phyloP scores from a whole-genome alignment of 352 stramenopile species.

The Elongisporangium undulatum region DNA sequence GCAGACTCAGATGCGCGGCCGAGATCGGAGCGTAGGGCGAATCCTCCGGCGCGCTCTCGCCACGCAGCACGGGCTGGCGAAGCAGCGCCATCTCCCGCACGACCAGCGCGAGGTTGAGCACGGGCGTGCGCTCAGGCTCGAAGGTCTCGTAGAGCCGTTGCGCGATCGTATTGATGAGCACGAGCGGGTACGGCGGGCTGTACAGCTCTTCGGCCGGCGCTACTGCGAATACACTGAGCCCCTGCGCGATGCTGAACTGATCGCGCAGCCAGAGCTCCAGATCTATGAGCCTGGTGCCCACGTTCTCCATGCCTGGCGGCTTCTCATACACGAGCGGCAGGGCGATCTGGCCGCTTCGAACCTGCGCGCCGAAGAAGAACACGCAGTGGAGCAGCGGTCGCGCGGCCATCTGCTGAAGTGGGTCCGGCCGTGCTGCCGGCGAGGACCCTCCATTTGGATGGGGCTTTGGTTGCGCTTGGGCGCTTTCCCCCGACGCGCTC shows the following conservation, averaged over 20 bases:
- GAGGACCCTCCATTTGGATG: not conserved
- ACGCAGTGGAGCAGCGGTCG: constrained; percentile 59
- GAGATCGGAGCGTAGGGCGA: constrained; percentile 71
- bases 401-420: constrained; percentile 20
- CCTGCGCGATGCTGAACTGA: constrained; percentile 44
- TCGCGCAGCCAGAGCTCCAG: constrained; percentile 70
- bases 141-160: constrained; percentile 32
- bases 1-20: constrained; percentile 23
- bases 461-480: not conserved
- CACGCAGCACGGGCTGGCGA: constrained; percentile 40
- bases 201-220: constrained; percentile 74
- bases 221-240: constrained; percentile 71
- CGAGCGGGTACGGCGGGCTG: constrained; percentile 67
- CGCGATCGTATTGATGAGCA: constrained; percentile 78
- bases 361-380: constrained; percentile 62
- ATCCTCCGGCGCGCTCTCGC: constrained; percentile 23
- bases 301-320: constrained; percentile 11
- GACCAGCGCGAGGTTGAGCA: constrained; percentile 63
- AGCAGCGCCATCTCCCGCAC: constrained; percentile 58
- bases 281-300: constrained; percentile 60
- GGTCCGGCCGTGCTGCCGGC: not conserved
- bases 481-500: not conserved
- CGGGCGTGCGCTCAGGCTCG: constrained; percentile 33
- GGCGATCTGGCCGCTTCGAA: constrained; percentile 42
- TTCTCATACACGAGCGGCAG: constrained; percentile 69